These are phyloP conservation scores for Omphalotus olearius DNA, from an alignment of 1,284 basidiomycete species.

Conservation along the genomic window DNA sequence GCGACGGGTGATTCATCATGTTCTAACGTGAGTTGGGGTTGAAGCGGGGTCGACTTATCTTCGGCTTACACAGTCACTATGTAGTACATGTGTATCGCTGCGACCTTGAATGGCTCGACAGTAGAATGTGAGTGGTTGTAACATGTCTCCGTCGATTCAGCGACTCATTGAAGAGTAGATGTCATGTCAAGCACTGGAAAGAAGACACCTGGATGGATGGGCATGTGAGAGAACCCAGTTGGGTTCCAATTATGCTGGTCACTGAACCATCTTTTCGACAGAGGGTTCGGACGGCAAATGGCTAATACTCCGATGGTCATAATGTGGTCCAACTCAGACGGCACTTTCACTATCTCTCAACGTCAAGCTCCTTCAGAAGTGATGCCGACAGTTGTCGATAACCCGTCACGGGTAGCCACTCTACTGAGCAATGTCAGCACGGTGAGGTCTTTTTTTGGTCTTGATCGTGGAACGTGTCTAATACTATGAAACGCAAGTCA, in stretches of 20 bases:
- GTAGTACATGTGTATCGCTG: slow-evolving; percentile 42
- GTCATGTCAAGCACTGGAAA: slow-evolving; percentile 34
- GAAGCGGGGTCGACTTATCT: background rate
- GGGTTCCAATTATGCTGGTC: background rate
- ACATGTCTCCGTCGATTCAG: no score
- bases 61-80: background rate
- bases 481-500: slow-evolving; percentile 22
- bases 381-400: slow-evolving; percentile 45
- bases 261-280: slow-evolving; percentile 21
- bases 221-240: slow-evolving; percentile 33
- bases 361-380: slow-evolving; percentile 40
- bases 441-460: slow-evolving; percentile 22
- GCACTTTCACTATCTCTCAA: slow-evolving; percentile 55
- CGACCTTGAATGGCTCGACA: slow-evolving; percentile 36
- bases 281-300: slow-evolving; percentile 55
- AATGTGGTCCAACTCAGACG: slow-evolving; percentile 57
- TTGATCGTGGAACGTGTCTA: no score
- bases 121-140: slow-evolving; percentile 35
- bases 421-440: slow-evolving; percentile 31
- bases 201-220: slow-evolving; percentile 49
- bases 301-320: slow-evolving; percentile 55
- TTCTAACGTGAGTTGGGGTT: slow-evolving; percentile 12
- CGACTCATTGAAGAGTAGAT: slow-evolving; percentile 25
- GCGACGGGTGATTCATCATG: slow-evolving; percentile 19
- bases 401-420: slow-evolving; percentile 46